These are phyloP conservation scores for Dillenia suffruticosa DNA, from an alignment of 164 flowering plant genomes.

Conservation along the genomic window DNA sequence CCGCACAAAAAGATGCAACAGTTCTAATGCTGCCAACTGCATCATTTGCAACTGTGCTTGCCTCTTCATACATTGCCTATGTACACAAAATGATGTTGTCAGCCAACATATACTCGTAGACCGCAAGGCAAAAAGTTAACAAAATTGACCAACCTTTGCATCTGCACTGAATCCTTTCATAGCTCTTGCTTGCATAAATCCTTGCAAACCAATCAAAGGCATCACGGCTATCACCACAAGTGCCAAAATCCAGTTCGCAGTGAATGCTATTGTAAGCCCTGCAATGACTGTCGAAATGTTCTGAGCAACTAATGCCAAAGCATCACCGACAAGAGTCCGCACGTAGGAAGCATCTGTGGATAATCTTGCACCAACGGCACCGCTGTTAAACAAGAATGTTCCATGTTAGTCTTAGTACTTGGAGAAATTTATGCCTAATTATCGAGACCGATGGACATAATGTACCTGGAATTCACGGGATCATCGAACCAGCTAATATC, in stretches of 20 bases:
- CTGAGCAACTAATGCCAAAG: conserved; percentile 33
- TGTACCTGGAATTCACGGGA: conserved; percentile 56
- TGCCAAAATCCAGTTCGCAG: conserved; percentile 40
- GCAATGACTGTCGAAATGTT: conserved; percentile 31
- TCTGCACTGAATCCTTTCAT: conserved; percentile 34
- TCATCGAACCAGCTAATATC: conserved; percentile 77
- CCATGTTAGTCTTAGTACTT: no score
- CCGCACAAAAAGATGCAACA: conserved; percentile 22
- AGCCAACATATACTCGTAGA: no score
- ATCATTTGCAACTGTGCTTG: not conserved
- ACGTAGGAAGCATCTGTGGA: conserved; percentile 34
- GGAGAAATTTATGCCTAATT: no score
- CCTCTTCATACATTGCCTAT: conserved; percentile 22
- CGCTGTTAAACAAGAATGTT: conserved; percentile 17
- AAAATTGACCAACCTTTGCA: conserved; percentile 26
- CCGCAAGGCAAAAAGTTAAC: not conserved
- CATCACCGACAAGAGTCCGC: conserved; percentile 40
- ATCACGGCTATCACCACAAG: conserved; percentile 22
- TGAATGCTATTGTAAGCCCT: conserved; percentile 34
- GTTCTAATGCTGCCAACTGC: conserved; percentile 21
- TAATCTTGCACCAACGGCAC: conserved; percentile 45
- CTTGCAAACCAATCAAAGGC: conserved; percentile 34
- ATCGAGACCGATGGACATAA: not conserved
- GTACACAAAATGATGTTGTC: no score
- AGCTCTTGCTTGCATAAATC: conserved; percentile 27